Evolutionary conservation across 2,329 filamentous ascomycete species (phyloP).

Genomic region (Cladosporium cucumerinum): DNA sequence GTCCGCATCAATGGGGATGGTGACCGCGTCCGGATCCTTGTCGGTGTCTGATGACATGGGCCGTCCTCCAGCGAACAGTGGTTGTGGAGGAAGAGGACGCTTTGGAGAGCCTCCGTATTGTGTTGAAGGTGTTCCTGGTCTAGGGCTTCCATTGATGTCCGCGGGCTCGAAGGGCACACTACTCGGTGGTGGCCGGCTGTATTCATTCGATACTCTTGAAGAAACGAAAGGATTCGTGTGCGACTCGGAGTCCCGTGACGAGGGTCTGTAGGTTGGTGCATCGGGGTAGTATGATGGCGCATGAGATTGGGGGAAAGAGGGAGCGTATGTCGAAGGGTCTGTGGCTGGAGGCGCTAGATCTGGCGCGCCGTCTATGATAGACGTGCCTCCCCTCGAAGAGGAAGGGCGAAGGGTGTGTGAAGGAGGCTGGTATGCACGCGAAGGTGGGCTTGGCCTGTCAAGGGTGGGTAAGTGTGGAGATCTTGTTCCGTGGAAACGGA

Average conservation of each 20-base stretch:
- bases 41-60: constrained; percentile 42
- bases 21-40: constrained; percentile 57
- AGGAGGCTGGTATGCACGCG: constrained; percentile 50
- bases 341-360: constrained; percentile 55
- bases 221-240: constrained; percentile 53
- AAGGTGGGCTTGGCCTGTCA: constrained; percentile 42
- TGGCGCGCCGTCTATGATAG: constrained; percentile 50
- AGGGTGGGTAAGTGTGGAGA: constrained; percentile 33
- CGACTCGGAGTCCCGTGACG: constrained; percentile 55
- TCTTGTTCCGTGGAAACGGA: constrained; percentile 32
- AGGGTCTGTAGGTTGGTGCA: constrained; percentile 50
- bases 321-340: constrained; percentile 60
- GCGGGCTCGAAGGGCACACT: constrained; percentile 76
- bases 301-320: constrained; percentile 8
- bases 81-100: constrained; percentile 81
- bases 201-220: constrained; percentile 56
- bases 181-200: constrained; percentile 67
- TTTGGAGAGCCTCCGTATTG: constrained; percentile 84
- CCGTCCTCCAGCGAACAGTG: constrained; percentile 66
- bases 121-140: constrained; percentile 86
- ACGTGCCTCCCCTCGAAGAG: constrained; percentile 47
- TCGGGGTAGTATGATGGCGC: constrained; percentile 15
- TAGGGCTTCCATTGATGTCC: constrained; percentile 83
- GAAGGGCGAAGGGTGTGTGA: constrained; percentile 39
- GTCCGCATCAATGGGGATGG: constrained; percentile 62